phyloP scores from a whole-genome alignment of 768 basidiomycete species.

The Lactifluus piperatus region DNA sequence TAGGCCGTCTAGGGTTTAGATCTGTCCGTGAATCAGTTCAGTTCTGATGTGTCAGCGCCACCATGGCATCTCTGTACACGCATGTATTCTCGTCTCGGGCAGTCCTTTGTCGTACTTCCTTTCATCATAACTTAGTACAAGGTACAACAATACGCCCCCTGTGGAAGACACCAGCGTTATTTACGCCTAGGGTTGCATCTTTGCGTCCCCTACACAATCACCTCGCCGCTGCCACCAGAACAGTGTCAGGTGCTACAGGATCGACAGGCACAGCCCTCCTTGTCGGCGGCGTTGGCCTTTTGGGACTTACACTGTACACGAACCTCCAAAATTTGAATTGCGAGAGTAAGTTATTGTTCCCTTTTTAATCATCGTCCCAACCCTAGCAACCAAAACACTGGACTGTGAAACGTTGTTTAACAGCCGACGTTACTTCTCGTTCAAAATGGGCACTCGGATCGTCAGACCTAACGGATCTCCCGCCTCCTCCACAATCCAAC shows the following conservation, averaged over 20 bases:
- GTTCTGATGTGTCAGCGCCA: too few species aligned
- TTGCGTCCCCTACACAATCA: not conserved
- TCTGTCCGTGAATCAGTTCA: not conserved
- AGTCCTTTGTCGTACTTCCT: not conserved
- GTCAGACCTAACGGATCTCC: constrained; percentile 21
- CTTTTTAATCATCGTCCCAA: too few species aligned
- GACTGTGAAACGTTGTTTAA: too few species aligned
- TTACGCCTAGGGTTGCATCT: not conserved
- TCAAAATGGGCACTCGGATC: not conserved
- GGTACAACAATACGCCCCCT: not conserved
- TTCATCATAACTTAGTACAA: not conserved
- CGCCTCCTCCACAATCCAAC: constrained; percentile 58
- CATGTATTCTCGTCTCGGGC: constrained; percentile 1
- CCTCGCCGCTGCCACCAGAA: too few species aligned
- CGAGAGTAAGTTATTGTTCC: constrained; percentile 9
- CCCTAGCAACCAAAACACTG: not conserved
- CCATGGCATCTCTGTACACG: constrained; percentile 14
- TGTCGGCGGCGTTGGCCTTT: constrained; percentile 2
- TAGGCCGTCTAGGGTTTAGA: too few species aligned
- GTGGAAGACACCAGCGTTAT: not conserved
- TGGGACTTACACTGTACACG: constrained; percentile 5
- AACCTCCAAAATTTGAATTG: constrained; percentile 10
- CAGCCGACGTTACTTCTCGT: not conserved
- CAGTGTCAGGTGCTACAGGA: not conserved
- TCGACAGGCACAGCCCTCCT: constrained; percentile 1